A percentile compares a stretch with the other conserved stretches of the same genome.
Conservation (phyloP, 768 basidiomycete genomes). For the Mrakia blollopis region DNA sequence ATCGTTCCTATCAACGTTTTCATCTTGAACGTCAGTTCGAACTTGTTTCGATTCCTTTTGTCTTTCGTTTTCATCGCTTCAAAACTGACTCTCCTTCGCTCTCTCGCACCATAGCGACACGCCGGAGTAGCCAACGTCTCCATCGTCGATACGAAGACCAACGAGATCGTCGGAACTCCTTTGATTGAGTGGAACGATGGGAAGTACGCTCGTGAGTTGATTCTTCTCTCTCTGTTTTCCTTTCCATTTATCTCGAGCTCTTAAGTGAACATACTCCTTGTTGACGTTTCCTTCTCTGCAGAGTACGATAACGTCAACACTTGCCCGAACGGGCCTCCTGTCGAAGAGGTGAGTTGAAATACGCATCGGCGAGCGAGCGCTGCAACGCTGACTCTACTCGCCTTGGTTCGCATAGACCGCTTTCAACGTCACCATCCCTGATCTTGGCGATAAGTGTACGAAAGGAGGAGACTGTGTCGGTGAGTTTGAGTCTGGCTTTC, state of each 20-base stretch:
- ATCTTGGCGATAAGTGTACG: conserved; percentile 26
- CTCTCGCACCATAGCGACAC: conserved; percentile 17
- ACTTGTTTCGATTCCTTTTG: too few relatives aligned
- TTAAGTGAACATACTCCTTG: too few relatives aligned
- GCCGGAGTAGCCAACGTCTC: conserved; percentile 28
- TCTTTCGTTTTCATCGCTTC: background rate
- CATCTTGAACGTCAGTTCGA: conserved; percentile 14
- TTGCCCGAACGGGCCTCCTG: conserved; percentile 8
- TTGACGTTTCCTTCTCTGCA: background rate
- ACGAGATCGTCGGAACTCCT: conserved; percentile 22
- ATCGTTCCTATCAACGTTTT: conserved; percentile 25
- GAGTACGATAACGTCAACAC: conserved; percentile 26
- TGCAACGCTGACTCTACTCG: background rate
- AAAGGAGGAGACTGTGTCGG: conserved; percentile 16
- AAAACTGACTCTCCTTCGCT: background rate
- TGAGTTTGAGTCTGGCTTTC: background rate
- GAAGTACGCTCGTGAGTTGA: conserved; percentile 6
- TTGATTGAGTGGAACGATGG: conserved; percentile 28
- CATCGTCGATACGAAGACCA: conserved; percentile 31
- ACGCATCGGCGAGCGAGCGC: too few relatives aligned
- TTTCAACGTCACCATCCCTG: conserved; percentile 29
- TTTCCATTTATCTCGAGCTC: background rate
- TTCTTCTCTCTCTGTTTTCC: too few relatives aligned
- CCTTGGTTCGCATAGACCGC: background rate
- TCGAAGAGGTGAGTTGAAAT: background rate